Percentiles rank a stretch among this genome's conserved stretches.
Conservation (phyloP, 2,329 filamentous ascomycete species). For the Karstenula rhodostoma region DNA sequence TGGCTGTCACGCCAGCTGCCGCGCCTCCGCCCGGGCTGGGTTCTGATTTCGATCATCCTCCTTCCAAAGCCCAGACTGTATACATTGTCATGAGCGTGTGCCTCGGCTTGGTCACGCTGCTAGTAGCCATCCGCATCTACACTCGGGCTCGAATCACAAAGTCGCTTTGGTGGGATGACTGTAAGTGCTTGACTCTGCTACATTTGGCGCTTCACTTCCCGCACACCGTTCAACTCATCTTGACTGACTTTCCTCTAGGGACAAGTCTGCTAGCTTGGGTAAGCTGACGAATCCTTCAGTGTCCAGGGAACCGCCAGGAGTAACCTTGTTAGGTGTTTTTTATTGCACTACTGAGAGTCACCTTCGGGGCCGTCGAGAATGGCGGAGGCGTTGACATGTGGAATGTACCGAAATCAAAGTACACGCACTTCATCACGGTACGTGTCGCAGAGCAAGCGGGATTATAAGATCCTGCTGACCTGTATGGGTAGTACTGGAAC, state of each 20-base stretch:
- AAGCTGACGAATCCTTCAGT: neutral
- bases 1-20: conserved; percentile 11
- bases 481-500: conserved; percentile 7
- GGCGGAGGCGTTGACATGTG: conserved; percentile 12
- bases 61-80: conserved; percentile 6
- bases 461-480: neutral
- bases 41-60: conserved; percentile 8
- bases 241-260: conserved; percentile 2
- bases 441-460: neutral
- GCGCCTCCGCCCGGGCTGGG: conserved; percentile 1
- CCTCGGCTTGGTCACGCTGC: conserved; percentile 8
- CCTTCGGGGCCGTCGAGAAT: conserved; percentile 14
- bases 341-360: conserved; percentile 9
- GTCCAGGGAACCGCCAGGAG: neutral
- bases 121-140: conserved; percentile 9
- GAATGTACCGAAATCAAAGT: conserved; percentile 10
- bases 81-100: conserved; percentile 14
- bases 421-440: conserved; percentile 12
- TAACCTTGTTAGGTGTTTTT: conserved; percentile 6
- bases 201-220: too few relatives aligned
- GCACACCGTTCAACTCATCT: neutral
- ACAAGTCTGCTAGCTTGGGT: conserved; percentile 12
- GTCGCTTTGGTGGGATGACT: conserved; percentile 15
- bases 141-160: conserved; percentile 15
- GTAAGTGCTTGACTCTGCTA: neutral